Evolutionary conservation across 306 rosid genomes (phyloP).

Genomic region (Pterocarpus macrocarpus): DNA sequence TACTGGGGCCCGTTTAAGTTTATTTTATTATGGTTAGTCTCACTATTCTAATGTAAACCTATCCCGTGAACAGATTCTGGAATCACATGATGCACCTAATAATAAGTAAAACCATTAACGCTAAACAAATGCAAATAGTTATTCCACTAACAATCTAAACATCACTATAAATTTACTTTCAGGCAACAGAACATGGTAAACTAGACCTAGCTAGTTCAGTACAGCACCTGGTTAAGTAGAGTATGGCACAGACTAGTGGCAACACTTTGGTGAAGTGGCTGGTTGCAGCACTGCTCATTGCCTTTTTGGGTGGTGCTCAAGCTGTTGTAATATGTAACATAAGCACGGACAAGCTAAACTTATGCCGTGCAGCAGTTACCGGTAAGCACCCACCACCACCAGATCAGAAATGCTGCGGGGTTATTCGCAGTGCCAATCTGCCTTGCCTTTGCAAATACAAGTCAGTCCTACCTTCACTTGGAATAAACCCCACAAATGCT

Average conservation of each 20-base stretch:
- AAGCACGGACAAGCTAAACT: conserved; percentile 44
- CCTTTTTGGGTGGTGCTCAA: conserved; percentile 45
- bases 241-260: conserved; percentile 48
- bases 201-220: conserved; percentile 7
- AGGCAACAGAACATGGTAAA: background rate
- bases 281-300: conserved; percentile 48
- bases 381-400: conserved; percentile 61
- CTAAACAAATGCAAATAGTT: conserved; percentile 32
- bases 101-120: conserved; percentile 4
- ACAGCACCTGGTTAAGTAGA: conserved; percentile 16
- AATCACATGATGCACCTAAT: conserved; percentile 62
- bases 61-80: conserved; percentile 55
- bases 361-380: conserved; percentile 61
- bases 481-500: conserved; percentile 65
- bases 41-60: conserved; percentile 27
- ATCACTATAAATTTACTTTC: conserved; percentile 48
- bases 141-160: conserved; percentile 19
- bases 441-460: conserved; percentile 65
- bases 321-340: conserved; percentile 57
- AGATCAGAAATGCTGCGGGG: conserved; percentile 54
- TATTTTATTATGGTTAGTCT: conserved; percentile 25
- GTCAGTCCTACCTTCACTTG: conserved; percentile 53
- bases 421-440: conserved; percentile 61
- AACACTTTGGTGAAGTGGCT: conserved; percentile 44
- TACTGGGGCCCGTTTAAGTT: conserved; percentile 34